A percentile compares a stretch with the other conserved stretches of the same genome.
These are phyloP conservation scores for Lichtheimia hyalospora DNA, from an alignment of 371 early-diverging fungal species.

Conservation along the genomic window DNA sequence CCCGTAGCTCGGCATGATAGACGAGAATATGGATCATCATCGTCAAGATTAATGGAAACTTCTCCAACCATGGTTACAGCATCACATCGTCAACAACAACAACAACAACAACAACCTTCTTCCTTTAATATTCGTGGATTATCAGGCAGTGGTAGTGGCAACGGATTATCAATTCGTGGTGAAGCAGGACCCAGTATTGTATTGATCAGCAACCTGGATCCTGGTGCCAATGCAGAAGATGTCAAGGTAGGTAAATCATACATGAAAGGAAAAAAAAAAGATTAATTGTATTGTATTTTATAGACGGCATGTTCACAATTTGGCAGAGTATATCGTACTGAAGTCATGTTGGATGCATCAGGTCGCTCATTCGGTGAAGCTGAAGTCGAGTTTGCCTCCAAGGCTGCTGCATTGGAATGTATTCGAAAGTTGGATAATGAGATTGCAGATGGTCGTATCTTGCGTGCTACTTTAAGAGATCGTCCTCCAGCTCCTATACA, in stretches of 20 bases:
- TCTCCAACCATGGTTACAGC: neutral
- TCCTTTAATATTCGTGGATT: too few species aligned
- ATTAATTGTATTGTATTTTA: neutral
- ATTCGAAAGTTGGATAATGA: slow-evolving; percentile 42
- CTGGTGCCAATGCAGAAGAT: slow-evolving; percentile 56
- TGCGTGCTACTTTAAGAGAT: slow-evolving; percentile 34
- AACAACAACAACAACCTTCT: neutral
- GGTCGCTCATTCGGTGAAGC: slow-evolving; percentile 50
- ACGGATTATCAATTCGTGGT: slow-evolving; percentile 35
- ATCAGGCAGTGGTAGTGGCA: neutral
- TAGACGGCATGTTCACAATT: slow-evolving; percentile 37
- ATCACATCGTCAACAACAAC: neutral
- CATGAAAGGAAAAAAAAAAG: too few species aligned
- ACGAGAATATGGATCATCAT: neutral
- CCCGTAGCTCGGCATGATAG: too few species aligned
- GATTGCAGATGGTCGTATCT: slow-evolving; percentile 41
- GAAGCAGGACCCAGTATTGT: slow-evolving; percentile 55
- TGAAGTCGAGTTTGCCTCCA: slow-evolving; percentile 44
- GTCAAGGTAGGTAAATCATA: slow-evolving; percentile 38
- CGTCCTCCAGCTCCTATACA: slow-evolving; percentile 1
- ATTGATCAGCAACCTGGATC: slow-evolving; percentile 56
- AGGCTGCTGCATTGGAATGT: slow-evolving; percentile 38
- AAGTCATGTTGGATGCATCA: slow-evolving; percentile 34
- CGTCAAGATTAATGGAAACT: neutral
- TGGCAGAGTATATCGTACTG: slow-evolving; percentile 39